Base-by-base conservation (phyloP, 805 yeast species). In the Saccharomycopsis javanensis region DNA sequence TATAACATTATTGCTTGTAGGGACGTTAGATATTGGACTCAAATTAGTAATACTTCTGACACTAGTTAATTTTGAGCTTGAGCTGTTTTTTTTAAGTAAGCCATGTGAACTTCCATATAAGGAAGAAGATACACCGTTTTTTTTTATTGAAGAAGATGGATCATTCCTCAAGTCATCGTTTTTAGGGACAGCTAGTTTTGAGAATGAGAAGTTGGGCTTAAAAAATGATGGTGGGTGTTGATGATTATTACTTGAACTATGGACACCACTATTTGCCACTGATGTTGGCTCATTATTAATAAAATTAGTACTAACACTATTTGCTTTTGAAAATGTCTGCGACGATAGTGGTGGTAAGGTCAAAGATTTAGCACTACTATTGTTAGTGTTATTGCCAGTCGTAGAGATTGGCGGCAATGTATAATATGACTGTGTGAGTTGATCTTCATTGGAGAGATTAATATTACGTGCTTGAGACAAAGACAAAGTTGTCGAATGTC, bases 121-220 rank as follows among this genome's bases (percentile, higher is more conserved):
- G 23, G 25, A 42, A 42, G 48, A 42, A 6, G 48, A 10, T 8
- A 25, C 3, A 8, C 48, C 48, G 23, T 18, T 42, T 15, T 42
- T 42, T 20, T 42, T 42, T 20, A 42, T 6, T 8, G 28, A 20
- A 20, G 48, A 20, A 8, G 48, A 23, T 10, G 48, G 48, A 7
- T 42, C 48, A 4, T 42, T 42, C 23, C 48, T 42, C 23, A 25
- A 42, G 13, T 42, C 48, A 42, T 42, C 48, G 10, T 42, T 28
- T 18, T 18, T 42, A 20, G 48, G 28, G 10, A 28, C 28, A 23
- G 23, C 48, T n/a, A 51, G n/a, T 20, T 33, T 33, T 7, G 37
- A 18, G n/a, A 54, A 54, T 33, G 52, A 46, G 20, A 54, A 54
- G 56, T 54, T 48, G 1, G 37, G 31, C 35, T 54, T 54, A 30